Conservation (phyloP, 371 early-diverging fungal species). For the Mucor irregularis region DNA sequence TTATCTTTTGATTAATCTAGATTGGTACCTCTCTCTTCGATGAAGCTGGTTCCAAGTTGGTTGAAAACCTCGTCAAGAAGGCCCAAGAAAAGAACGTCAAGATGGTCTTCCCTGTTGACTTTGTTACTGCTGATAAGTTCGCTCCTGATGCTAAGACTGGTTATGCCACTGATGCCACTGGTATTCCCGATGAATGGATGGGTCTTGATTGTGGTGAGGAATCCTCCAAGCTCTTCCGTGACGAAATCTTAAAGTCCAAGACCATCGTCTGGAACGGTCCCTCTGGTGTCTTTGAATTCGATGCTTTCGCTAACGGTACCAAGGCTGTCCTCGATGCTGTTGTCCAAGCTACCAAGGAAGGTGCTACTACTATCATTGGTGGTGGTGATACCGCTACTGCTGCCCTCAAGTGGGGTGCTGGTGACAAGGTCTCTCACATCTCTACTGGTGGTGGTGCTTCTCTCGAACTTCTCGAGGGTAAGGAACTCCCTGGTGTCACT, state of each 20-base stretch:
- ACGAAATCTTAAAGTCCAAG: slow-evolving; percentile 78
- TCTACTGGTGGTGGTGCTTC: slow-evolving; percentile 98
- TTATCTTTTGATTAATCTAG: slow-evolving; percentile 35
- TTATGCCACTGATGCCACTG: slow-evolving; percentile 83
- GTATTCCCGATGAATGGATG: slow-evolving; percentile 89
- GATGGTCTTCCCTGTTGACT: slow-evolving; percentile 91
- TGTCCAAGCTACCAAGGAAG: slow-evolving; percentile 79
- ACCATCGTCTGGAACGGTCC: slow-evolving; percentile 99
- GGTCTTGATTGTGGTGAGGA: slow-evolving; percentile 95
- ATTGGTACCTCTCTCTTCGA: slow-evolving; percentile 96
- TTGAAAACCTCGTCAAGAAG: slow-evolving; percentile 79
- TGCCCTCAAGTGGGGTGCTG: slow-evolving; percentile 86
- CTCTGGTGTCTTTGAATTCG: slow-evolving; percentile 98
- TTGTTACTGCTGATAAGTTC: slow-evolving; percentile 88
- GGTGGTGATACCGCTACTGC: slow-evolving; percentile 99
- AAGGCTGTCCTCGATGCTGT: slow-evolving; percentile 84
- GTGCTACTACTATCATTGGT: slow-evolving; percentile 69
- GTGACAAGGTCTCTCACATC: slow-evolving; percentile 91
- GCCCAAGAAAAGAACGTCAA: slow-evolving; percentile 88
- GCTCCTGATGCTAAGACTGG: slow-evolving; percentile 78
- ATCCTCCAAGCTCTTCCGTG: slow-evolving; percentile 73
- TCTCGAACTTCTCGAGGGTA: slow-evolving; percentile 94
- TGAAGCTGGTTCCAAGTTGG: slow-evolving; percentile 85
- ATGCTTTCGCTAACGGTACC: slow-evolving; percentile 91
- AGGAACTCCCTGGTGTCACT: slow-evolving; percentile 87